These are phyloP conservation scores for Bipolaris gigantea DNA, from an alignment of 2,329 filamentous ascomycete species.

Conservation along the genomic window DNA sequence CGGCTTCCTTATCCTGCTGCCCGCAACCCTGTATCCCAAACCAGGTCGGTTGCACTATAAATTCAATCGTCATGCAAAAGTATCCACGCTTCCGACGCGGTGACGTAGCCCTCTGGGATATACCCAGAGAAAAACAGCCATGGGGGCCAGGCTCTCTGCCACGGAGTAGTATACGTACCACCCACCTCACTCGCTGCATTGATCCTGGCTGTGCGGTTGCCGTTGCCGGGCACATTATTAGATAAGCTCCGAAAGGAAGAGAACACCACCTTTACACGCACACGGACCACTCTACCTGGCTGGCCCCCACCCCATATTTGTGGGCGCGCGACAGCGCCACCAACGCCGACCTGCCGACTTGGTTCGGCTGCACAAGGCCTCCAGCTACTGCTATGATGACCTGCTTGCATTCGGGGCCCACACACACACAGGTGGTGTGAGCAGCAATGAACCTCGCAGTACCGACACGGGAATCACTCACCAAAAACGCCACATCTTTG, in stretches of 20 bases:
- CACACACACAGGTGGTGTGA: background rate
- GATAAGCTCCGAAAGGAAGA: background rate
- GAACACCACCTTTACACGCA: background rate
- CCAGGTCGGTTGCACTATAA: background rate
- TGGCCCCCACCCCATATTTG: background rate
- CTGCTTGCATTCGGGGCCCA: background rate
- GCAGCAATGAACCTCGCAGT: background rate
- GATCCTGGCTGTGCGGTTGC: background rate
- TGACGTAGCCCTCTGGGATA: conserved; percentile 2
- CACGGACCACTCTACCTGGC: background rate
- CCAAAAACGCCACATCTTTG: background rate
- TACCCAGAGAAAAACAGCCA: background rate
- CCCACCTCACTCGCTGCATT: background rate
- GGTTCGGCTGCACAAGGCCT: conserved; percentile 1
- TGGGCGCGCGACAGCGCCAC: conserved; percentile 3
- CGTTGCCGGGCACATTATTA: background rate
- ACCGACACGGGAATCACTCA: background rate
- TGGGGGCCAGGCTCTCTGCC: background rate
- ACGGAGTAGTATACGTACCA: background rate
- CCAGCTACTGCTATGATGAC: conserved; percentile 5
- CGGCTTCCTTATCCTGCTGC: background rate
- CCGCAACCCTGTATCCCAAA: background rate
- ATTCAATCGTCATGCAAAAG: background rate
- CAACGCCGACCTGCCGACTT: conserved; percentile 6
- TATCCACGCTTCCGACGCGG: background rate